Evolutionary conservation across 768 basidiomycete genomes (phyloP), one percentile per base, ranked within the genome.

Genomic region (Floccularia luteovirens): DNA sequence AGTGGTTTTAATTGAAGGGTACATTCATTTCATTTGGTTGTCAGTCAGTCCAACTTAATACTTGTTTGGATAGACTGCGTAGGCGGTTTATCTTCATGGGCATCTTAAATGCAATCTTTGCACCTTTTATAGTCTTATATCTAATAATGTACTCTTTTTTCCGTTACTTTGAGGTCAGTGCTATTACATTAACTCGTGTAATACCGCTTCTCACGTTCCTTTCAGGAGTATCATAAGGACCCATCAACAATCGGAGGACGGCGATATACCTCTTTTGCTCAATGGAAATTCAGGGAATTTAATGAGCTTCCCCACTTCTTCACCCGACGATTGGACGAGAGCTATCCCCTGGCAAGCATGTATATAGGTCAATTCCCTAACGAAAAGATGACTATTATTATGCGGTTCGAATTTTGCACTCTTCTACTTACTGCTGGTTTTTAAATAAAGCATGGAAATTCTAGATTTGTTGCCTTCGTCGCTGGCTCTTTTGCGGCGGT

Each of bases 221-320:
- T 36, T 12, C 49, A 99, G 96, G 93, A 99, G 72, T 98, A 97
- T 54, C 94, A 90, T 74, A 94, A 94, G 61, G 91, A 98, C 54
- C 96, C 94, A 1, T 97, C 96, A 0, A 82, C 90, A 1, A 90
- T 98, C 36, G 87, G 92, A 25, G 81, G 85, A 8, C 81, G 96
- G 23, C 76, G 86, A 41, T 99, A 98, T 54, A 99, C 96, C 0
- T 85, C 82, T 0, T 93, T 86, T 44, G 93, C 93, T 3, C 82
- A 90, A 45, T 99, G 96, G 96, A 98, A 97, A 56, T 98, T 98
- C 56, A 75, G 96, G 41, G 96, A 99, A 57, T 99, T 97, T 70
- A 99, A 99, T 56, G 96, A 99, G 54, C 68, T 99, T 6, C 87
- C 91, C 0, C 96, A 99, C 61, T 66, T 93, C 24, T 99, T 98